Percentiles rank a stretch among this genome's conserved stretches.
phyloP scores from a whole-genome alignment of 78 protist species.

The Dictyostelium brefeldianum region DNA sequence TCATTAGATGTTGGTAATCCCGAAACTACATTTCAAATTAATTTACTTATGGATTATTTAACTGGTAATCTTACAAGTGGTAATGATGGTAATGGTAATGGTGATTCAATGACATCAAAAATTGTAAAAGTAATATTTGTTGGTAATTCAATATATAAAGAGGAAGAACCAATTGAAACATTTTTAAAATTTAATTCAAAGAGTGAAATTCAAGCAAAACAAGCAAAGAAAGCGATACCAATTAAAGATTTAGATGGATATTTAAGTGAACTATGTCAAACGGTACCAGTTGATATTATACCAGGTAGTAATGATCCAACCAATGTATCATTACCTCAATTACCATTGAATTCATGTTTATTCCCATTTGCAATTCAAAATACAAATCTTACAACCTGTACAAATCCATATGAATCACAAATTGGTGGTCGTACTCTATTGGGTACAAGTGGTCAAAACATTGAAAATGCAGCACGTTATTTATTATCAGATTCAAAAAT shows the following conservation, averaged over 20 bases:
- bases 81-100: neutral
- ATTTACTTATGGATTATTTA: conserved; percentile 32
- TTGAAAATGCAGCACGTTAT: conserved; percentile 73
- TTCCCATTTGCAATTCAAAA: conserved; percentile 67
- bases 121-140: conserved; percentile 47
- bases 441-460: conserved; percentile 82
- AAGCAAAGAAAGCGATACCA: conserved; percentile 53
- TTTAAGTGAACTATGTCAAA: conserved; percentile 24
- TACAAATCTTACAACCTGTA: conserved; percentile 21
- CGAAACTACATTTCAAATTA: conserved; percentile 3
- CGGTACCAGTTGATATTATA: conserved; percentile 64
- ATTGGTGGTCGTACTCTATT: conserved; percentile 70
- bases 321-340: conserved; percentile 64
- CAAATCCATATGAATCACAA: conserved; percentile 73
- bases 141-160: conserved; percentile 63
- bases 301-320: conserved; percentile 81
- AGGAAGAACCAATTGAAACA: conserved; percentile 40
- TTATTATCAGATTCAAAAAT: conserved; percentile 13
- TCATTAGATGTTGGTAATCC: conserved; percentile 50
- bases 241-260: conserved; percentile 52
- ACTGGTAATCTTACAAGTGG: conserved; percentile 33
- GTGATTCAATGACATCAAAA: neutral
- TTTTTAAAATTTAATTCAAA: conserved; percentile 44
- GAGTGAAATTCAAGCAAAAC: conserved; percentile 33
- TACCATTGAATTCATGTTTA: conserved; percentile 68